Percentiles rank a stretch among this genome's conserved stretches.
Conservation (phyloP, 2,329 filamentous ascomycete genomes). For the Phialophora tarda region DNA sequence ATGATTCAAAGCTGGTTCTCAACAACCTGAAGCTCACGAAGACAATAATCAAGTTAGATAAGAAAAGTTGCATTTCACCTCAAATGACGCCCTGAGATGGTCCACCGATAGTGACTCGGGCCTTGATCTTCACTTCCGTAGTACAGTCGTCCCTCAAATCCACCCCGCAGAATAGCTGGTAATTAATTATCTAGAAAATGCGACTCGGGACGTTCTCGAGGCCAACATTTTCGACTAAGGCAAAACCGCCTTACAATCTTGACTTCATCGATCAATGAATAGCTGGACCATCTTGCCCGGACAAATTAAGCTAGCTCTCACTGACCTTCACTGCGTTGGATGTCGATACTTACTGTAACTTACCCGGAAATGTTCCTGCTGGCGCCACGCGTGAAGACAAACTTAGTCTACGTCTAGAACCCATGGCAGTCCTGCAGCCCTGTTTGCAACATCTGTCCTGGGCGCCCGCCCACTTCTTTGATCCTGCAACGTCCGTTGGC, state of each 20-base stretch:
- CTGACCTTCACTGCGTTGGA: neutral
- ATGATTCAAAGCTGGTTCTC: neutral
- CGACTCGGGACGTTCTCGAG: neutral
- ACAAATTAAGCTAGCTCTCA: neutral
- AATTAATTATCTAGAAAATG: neutral
- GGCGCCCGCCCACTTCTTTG: neutral
- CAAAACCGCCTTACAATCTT: neutral
- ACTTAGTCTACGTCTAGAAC: neutral
- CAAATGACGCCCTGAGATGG: neutral
- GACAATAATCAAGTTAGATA: neutral
- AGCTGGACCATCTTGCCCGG: neutral
- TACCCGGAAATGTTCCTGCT: neutral
- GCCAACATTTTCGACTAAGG: neutral
- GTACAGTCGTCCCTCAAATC: too few relatives aligned
- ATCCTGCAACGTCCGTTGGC: neutral
- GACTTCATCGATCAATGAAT: neutral
- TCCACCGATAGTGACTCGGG: neutral
- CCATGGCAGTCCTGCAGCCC: neutral
- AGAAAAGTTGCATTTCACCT: neutral
- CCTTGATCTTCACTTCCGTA: neutral
- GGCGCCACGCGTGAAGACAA: neutral
- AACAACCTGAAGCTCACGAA: neutral
- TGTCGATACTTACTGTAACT: neutral
- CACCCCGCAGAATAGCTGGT: too few relatives aligned
- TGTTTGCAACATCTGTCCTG: neutral